Base-by-base conservation (phyloP, 1,284 basidiomycete genomes). In the Ustilago cynodontis region DNA sequence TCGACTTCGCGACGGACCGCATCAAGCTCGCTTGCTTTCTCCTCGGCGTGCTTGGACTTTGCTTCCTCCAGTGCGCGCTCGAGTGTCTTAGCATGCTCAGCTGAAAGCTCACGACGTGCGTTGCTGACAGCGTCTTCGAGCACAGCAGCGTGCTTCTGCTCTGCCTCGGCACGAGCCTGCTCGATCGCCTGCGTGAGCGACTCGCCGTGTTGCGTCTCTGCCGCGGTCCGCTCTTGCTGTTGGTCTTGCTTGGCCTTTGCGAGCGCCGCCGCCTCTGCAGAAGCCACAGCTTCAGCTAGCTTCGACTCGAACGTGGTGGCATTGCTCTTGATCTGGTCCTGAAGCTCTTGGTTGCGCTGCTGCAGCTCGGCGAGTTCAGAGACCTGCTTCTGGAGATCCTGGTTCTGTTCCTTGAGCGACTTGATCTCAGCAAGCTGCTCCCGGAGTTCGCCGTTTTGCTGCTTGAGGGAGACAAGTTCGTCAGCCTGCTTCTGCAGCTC, bases 221-320 rank as follows among this genome's bases (percentile, higher is more conserved):
- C 31, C 16, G 57, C 20, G 29, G 56, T 56, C 41, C 49, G 57
- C 28, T 67, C 70, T 43, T 63, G 52, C 33, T 67, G 29, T 1
- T 64, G 57, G 0, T 56, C 28, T 14, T 57, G 11, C 28, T 64
- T 43, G 5, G 65, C 66, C 31, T 69, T 76, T 28, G 59, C 60
- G 14, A 71, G 59, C 6, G 64, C 72, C 8, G 72, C 69, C 11
- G 65, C 65, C 35, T 78, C 72, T 8, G 77, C 77, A 14, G 77
- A 59, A 20, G 72, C 77, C n/a, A 75, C 69, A n/a, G 77, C 77
- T 41, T 78, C 72, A 28, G 68, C 73, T 29, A 76, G 57, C 14
- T 49, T 47, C 2, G 50, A 45, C 20, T 76, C 60, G 57, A 69
- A 65, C 9, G 53, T 55, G 22, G 63, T 47, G 10, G 65, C 45